phyloP scores from a whole-genome alignment of 2,329 filamentous ascomycete genomes.

The Colletotrichum liriopes region DNA sequence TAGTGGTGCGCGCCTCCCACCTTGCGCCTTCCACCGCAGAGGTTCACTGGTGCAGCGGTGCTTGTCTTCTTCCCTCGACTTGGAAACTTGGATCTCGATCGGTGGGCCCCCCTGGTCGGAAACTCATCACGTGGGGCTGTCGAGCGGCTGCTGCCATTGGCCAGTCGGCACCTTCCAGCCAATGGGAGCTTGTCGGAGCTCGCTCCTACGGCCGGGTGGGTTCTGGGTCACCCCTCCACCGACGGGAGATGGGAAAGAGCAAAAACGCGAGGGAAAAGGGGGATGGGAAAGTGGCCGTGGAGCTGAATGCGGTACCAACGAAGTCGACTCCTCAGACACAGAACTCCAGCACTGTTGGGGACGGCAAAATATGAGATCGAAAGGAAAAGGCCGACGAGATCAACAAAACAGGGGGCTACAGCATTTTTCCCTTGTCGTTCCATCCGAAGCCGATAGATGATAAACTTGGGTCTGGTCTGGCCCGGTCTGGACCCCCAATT shows the following conservation, averaged over 20 bases:
- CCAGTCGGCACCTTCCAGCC: neutral
- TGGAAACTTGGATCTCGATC: slow-evolving; percentile 18
- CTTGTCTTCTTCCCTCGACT: neutral
- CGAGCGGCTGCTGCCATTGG: slow-evolving; percentile 23
- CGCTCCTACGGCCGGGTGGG: slow-evolving; percentile 21
- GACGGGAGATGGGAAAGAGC: slow-evolving; percentile 18
- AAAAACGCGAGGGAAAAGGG: slow-evolving; percentile 3
- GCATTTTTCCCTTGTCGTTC: neutral
- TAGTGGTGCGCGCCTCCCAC: neutral
- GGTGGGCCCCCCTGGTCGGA: slow-evolving; percentile 21
- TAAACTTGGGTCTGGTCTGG: neutral
- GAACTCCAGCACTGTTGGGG: neutral
- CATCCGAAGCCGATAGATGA: neutral
- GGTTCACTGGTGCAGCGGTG: neutral
- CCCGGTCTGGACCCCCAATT: neutral
- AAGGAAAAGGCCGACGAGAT: neutral
- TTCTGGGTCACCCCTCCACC: neutral
- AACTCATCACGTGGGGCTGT: slow-evolving; percentile 10
- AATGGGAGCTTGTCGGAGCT: slow-evolving; percentile 38
- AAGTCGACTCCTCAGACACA: neutral
- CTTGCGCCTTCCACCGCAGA: neutral
- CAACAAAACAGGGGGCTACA: neutral
- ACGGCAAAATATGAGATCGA: neutral
- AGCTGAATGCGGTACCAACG: neutral
- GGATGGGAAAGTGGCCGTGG: slow-evolving; percentile 9